Base-by-base conservation (phyloP, 495 filamentous ascomycete species). In the Annulohypoxylon maeteangense region DNA sequence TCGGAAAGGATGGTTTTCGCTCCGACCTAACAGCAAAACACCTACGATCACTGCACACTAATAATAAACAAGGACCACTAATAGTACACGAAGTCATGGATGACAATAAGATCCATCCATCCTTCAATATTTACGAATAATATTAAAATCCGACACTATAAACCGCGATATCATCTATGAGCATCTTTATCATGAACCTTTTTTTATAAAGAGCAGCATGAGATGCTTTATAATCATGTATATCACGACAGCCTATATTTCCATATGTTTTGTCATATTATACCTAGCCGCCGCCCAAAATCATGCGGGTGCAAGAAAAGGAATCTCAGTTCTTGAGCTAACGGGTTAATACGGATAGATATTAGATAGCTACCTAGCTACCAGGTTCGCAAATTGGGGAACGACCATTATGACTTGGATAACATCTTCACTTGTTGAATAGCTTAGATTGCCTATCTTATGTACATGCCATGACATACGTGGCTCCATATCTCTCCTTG, bases 1-100 rank as follows among this genome's bases (percentile, higher is more conserved):
- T 22, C 53, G 31, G 7, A 65, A 60, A 54, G 54, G 32, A 23
- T 32, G 60, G 32, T 70, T 61, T 55, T 22, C 23, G 2, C 51
- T 55, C 32, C 45, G 60, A 29, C 6, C 59, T 10, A 27, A 31
- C 5, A 16, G 34, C 7, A 65, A 54, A 36, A 53, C 54, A 27
- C 45, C 67, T 4, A 11, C 36, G 14, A 12, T 64, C 7, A 12
- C 34, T 22, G 27, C 60, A 5, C 50, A 62, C n/a, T 68, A 45
- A 61, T 14, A 0, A 0, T 22, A 16, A 12, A 12, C 27, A 12
- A 22, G 36, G 27, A 6, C 7, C 29, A 32, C 20, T 16, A 31
- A 56, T 11, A 12, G 45, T 7, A 31, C 7, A 12, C 8, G 18
- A 25, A 20, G 16, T 14, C 23, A 23, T 38, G 16, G 32, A 40